Evolutionary conservation across 2,329 filamentous ascomycete species (phyloP), one percentile per base, ranked within the genome.

Genomic region (Hypoxylon sp.): DNA sequence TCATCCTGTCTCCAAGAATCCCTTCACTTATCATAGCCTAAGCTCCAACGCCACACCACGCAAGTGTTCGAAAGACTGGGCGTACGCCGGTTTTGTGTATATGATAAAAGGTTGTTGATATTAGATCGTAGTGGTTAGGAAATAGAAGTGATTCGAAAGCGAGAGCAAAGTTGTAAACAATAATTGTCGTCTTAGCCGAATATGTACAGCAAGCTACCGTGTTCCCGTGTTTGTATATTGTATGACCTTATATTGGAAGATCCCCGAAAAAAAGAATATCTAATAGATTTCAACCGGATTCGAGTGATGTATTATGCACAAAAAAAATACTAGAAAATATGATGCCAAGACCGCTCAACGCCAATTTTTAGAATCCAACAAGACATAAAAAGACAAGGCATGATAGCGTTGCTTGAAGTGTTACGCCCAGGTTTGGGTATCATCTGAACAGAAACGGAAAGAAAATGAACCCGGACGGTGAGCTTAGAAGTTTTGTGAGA

Each of bases 401-500:
- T 56, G 37, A 31, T 25, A 51, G 36, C 49, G 43, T 51, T 54
- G 49, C 31, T 45, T 36, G 30, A 35, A 46, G 32, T 48, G 29
- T 43, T 48, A 42, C 35, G 56, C 38, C 58, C 58, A 53, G 48
- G 34, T 36, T 48, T 23, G 58, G 58, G 58, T 61, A 61, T 61
- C 58, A 51, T 51, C 56, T 50, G 55, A 57, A 56, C 35, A 52
- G 29, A 41, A 49, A 51, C 9, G 25, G 20, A 46, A 48, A 55
- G 36, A 13, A 27, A 34, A 17, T 13, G 21, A 25, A 5, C 5
- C 21, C 9, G 30, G n/a, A n/a, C 15, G n/a, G 8, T 11, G 16
- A 44, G 23, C 31, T 55, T 83, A 97, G 66, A 99, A 99, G 73
- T 99, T 99, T 74, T 97, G 94, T 21, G 94, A 90, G 65, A 99